Evolutionary conservation across 2,329 filamentous ascomycete species (phyloP), one percentile per base, ranked within the genome.

Genomic region (Alternaria sp.): DNA sequence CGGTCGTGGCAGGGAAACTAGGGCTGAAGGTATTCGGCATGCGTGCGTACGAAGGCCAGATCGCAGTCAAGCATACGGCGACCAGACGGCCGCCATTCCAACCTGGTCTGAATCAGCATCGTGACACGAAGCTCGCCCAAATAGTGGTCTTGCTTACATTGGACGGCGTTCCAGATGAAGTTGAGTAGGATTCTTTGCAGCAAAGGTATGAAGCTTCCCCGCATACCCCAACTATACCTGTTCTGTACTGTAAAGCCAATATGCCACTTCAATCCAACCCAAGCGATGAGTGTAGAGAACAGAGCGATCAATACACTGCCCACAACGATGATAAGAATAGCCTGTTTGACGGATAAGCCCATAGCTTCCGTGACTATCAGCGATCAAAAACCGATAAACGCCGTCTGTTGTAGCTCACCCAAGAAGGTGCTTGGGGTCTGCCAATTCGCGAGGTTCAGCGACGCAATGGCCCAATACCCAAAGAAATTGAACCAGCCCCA

Each of bases 221-320:
- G 74, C 69, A 83, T 67, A 3, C 82, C 82, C 82, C 82, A 84
- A 7, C 79, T 80, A 61, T 77, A 83, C 5, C 82, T 75, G 61
- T 82, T 83, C 65, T 83, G 81, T 13, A 83, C 72, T 0, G 81
- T 83, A 63, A 83, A 75, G 14, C 82, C 82, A 55, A 84, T 80
- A 62, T 84, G 82, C 81, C 81, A 84, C 37, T 76, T 78, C 4
- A 83, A 53, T 11, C 82, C 82, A 23, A 78, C 79, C 80, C 80
- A 82, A 8, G 79, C 81, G 24, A 83, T 79, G 4, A 82, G 61
- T 10, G 75, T 75, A 0, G 81, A 77, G 60, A 83, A 83, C 8
- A 78, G 46, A 3, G 74, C 74, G 50, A 82, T 78, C 4, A 83
- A 67, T 0, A 80, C 60, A 4, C 79, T 75, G 6, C 78, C 78